Percentiles rank a stretch among this genome's conserved stretches.
Conservation (phyloP, 495 filamentous ascomycete species). For the Neurospora sp. region DNA sequence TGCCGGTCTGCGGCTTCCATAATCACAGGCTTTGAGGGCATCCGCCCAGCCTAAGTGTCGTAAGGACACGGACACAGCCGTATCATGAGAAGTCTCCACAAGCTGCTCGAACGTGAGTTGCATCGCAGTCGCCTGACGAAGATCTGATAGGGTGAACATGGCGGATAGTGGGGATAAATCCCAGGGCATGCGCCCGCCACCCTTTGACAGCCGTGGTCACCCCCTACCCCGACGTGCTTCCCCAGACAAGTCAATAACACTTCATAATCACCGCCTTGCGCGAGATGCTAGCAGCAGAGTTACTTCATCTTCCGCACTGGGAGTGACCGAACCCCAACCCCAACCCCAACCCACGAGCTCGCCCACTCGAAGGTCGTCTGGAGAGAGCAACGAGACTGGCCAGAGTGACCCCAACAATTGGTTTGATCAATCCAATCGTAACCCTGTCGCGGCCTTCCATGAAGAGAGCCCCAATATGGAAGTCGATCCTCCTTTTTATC, state of each 20-base stretch:
- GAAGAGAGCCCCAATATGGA: constrained; percentile 23
- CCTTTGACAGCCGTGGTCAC: constrained; percentile 17
- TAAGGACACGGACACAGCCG: not conserved
- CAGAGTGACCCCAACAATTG: constrained; percentile 33
- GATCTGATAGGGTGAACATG: constrained; percentile 14
- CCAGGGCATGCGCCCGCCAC: constrained; percentile 17
- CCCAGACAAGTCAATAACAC: constrained; percentile 30
- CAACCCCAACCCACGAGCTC: not conserved
- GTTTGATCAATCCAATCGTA: constrained; percentile 38
- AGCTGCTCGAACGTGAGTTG: not conserved
- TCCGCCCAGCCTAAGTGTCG: not conserved
- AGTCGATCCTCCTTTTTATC: constrained; percentile 47
- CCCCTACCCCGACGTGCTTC: constrained; percentile 28
- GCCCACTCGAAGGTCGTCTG: constrained; percentile 26
- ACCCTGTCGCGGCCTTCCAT: constrained; percentile 19
- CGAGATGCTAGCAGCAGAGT: constrained; percentile 20
- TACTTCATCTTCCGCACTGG: not conserved
- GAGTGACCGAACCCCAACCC: not conserved
- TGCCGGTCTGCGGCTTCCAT: not conserved
- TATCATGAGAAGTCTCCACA: not conserved
- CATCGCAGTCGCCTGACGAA: not conserved
- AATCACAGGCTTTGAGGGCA: not conserved
- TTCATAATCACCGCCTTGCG: constrained; percentile 29
- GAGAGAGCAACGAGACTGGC: constrained; percentile 30
- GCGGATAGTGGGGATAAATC: constrained; percentile 2